Evolutionary conservation across 305 asterid species (phyloP).

Genomic region (Petunia hybrid): DNA sequence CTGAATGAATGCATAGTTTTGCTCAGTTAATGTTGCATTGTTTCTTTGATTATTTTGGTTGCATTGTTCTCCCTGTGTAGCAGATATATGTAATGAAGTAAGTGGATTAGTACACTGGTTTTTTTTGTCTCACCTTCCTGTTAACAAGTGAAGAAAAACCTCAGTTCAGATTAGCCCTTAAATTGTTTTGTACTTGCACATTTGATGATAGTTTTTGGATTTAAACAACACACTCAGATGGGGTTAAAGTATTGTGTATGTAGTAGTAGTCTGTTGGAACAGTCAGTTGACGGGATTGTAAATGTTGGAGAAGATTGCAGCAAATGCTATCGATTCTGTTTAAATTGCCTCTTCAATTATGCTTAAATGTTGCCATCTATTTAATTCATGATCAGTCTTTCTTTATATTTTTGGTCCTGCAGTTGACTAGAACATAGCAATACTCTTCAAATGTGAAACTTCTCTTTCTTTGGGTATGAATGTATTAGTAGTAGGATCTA

Average conservation of each 20-base stretch:
- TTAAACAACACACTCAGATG: not conserved
- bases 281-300: no score
- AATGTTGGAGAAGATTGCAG: no score
- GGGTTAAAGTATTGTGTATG: not conserved
- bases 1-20: not conserved
- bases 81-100: not conserved
- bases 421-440: not conserved
- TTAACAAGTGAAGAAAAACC: not conserved
- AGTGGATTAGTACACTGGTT: not conserved
- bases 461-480: not conserved
- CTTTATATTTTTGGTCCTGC: no score
- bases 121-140: not conserved
- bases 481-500: no score
- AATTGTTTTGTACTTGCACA: constrained; percentile 8
- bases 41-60: not conserved
- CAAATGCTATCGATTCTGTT: not conserved
- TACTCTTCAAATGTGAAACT: constrained; percentile 1
- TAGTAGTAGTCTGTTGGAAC: not conserved
- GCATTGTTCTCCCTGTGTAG: not conserved
- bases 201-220: not conserved
- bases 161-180: not conserved
- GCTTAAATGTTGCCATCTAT: no score
- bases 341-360: no score
- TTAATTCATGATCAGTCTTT: no score
- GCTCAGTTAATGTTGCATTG: not conserved